Evolutionary conservation across 352 stramenopile genomes (phyloP).

Genomic region (Hyphochytrium catenoides): DNA sequence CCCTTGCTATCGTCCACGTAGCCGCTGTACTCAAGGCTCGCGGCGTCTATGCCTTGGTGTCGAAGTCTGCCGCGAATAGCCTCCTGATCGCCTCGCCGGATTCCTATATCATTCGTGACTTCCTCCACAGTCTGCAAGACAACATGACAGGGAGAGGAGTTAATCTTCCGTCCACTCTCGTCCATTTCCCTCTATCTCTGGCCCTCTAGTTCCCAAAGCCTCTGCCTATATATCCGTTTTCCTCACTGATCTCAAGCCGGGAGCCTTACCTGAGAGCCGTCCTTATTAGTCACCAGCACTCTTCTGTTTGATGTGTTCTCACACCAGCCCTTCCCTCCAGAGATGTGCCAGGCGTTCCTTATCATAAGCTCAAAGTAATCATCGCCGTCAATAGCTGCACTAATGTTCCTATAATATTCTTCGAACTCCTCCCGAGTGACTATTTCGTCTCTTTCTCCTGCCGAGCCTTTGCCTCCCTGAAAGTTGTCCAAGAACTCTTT

Average conservation of each 20-base stretch:
- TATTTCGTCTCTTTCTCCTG: conserved; percentile 9
- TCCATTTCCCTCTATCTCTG: too few relatives aligned
- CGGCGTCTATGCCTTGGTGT: too few relatives aligned
- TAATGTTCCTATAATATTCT: conserved; percentile 69
- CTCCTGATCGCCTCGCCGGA: conserved; percentile 29
- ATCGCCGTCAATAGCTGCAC: conserved; percentile 39
- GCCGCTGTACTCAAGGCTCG: too few relatives aligned
- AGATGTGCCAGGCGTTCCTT: conserved; percentile 57
- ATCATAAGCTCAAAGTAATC: conserved; percentile 65
- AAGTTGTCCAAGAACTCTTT: conserved; percentile 50
- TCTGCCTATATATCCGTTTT: too few relatives aligned
- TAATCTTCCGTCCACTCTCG: too few relatives aligned
- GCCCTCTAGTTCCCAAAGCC: too few relatives aligned
- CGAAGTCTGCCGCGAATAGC: conserved; percentile 47
- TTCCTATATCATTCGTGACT: conserved; percentile 53
- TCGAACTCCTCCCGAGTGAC: conserved; percentile 61
- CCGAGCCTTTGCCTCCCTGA: conserved; percentile 18
- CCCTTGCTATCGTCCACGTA: too few relatives aligned
- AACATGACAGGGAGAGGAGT: too few relatives aligned
- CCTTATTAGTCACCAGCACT: conserved; percentile 55
- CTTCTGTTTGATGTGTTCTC: conserved; percentile 58
- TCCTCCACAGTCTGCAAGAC: conserved; percentile 56
- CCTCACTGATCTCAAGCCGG: too few relatives aligned
- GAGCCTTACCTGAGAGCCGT: too few relatives aligned
- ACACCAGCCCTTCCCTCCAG: conserved; percentile 33